Conservation (phyloP, 176 grass and related monocot species). For the Carex scoparia region DNA sequence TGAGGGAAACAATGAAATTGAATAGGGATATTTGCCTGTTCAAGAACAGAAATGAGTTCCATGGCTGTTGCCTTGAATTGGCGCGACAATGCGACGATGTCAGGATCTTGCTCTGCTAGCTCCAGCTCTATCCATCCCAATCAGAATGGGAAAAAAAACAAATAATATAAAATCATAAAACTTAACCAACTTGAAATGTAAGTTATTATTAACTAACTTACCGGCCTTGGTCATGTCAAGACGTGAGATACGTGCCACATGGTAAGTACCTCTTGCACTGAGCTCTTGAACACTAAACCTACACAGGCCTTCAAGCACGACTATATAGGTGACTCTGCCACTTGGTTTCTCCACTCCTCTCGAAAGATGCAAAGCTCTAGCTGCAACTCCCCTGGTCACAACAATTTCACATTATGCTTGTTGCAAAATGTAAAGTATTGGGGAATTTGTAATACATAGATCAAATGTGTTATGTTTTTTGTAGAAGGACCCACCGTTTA, state of each 20-base stretch:
- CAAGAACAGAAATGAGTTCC: slow-evolving; percentile 96
- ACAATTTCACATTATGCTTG: slow-evolving; percentile 12
- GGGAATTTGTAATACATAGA: background rate
- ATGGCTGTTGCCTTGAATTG: slow-evolving; percentile 95
- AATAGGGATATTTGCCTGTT: slow-evolving; percentile 53
- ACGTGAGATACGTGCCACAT: slow-evolving; percentile 73
- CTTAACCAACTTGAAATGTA: background rate
- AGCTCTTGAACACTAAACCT: slow-evolving; percentile 95
- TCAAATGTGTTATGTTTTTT: background rate
- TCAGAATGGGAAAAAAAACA: background rate
- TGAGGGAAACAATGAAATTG: background rate
- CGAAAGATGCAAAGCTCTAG: slow-evolving; percentile 97
- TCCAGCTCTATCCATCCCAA: slow-evolving; percentile 67
- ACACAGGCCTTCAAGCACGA: slow-evolving; percentile 96
- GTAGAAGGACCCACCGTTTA: background rate
- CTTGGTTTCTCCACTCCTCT: slow-evolving; percentile 98
- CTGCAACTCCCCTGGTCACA: slow-evolving; percentile 76
- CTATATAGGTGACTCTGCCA: slow-evolving; percentile 89
- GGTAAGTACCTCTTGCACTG: slow-evolving; percentile 76
- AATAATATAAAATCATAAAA: background rate
- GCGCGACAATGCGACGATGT: slow-evolving; percentile 74
- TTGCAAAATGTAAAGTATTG: background rate
- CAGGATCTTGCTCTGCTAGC: slow-evolving; percentile 89
- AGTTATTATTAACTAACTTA: slow-evolving; percentile 28
- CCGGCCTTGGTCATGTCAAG: slow-evolving; percentile 95